Base-by-base conservation (phyloP, 441 rosid genomes). In the Jatropha multifida region DNA sequence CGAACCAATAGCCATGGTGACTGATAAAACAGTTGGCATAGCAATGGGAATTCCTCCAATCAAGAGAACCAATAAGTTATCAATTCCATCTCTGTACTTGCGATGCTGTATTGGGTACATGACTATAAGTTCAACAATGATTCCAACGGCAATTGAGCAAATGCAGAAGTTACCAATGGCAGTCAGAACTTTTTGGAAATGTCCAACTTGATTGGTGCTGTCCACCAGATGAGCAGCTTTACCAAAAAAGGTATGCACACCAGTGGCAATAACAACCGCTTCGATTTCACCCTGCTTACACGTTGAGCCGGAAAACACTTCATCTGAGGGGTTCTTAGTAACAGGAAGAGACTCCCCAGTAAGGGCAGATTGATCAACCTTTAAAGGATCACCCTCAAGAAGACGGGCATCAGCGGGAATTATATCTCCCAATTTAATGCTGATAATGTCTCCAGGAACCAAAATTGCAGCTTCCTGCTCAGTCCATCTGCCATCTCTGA, bases 31-130 rank as follows among this genome's bases (percentile, higher is more conserved):
- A 59, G 90, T 89, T 59, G 97, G 97, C 97, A 92, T 94, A 63
- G 97, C 98, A 70, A 94, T 94, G 3, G 98, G 98, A 70, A 94
- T 88, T 75, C 98, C 98, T 68, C 97, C 98, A 42, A 94, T 92
- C 85, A 94, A 81, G 71, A 94, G 92, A 68, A 94, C 98, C 3
- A 94, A 84, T 20, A 94, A 75, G 80, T 92, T 94, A 81, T 94
- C 97, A 74, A 94, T 94, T 74, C 96, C 97, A 38, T 90, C 88
- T 41, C 97, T 85, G 77, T 94, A 94, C 60, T 71, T 49, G 78
- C 97, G 93, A 4, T 61, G 85, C 78, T 92, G 97, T 40, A 94
- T 89, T 1, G 90, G 92, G 80, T 88, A 94, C 97, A 92, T 92
- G 58, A 94, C 94, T 37, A 91, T 44, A 41, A 91, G 13, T 83